Percentiles rank a stretch among this genome's conserved stretches.
Evolutionary conservation across 1,284 basidiomycete species (phyloP).

Genomic region (Microbotryum lychnidis-dioicae): DNA sequence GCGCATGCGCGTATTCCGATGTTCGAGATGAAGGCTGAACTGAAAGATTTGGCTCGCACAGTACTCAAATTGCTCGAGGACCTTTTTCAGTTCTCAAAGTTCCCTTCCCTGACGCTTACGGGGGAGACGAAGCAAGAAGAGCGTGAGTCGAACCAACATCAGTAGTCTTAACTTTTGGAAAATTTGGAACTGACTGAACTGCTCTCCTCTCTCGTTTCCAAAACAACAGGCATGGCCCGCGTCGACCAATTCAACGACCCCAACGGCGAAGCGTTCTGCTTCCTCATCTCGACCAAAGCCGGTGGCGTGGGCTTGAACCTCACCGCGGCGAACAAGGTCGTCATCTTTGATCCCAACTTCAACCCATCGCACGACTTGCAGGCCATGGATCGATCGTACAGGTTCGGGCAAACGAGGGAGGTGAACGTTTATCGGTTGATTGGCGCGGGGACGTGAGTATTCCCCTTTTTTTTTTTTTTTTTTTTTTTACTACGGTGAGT

Average conservation of each 20-base stretch:
- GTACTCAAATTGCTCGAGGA: constrained; percentile 68
- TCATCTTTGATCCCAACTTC: constrained; percentile 84
- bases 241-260: constrained; percentile 72
- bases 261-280: constrained; percentile 53
- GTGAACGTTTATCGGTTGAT: constrained; percentile 76
- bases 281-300: constrained; percentile 84
- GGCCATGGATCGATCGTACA: constrained; percentile 56
- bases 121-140: constrained; percentile 48
- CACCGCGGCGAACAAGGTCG: constrained; percentile 52
- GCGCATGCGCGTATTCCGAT: too few relatives aligned
- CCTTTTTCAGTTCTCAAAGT: constrained; percentile 59
- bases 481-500: too few relatives aligned
- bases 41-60: constrained; percentile 49
- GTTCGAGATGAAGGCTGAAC: too few relatives aligned
- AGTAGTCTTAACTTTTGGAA: too few relatives aligned
- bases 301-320: constrained; percentile 69
- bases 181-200: background rate
- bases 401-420: constrained; percentile 77
- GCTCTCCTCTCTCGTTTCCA: too few relatives aligned
- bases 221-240: constrained; percentile 59
- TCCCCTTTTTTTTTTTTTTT: too few relatives aligned
- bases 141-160: constrained; percentile 25
- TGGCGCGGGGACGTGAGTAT: constrained; percentile 58
- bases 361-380: constrained; percentile 81
- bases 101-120: constrained; percentile 54